Conservation (phyloP, 73 alveolate species). For the Symbiodinium pilosum region DNA sequence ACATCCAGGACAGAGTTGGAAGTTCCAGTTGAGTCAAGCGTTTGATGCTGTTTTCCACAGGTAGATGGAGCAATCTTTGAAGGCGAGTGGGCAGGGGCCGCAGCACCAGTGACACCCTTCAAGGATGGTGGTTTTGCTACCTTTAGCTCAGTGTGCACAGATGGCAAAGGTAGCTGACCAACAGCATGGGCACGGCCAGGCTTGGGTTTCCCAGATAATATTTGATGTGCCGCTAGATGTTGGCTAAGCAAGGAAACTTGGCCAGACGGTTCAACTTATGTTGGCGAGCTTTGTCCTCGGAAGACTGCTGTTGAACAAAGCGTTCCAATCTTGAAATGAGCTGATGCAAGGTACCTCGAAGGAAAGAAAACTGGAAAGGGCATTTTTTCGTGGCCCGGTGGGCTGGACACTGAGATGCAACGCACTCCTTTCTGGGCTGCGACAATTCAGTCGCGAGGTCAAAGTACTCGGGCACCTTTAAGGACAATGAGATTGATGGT, state of each 20-base stretch:
- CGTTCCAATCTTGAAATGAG: constrained; percentile 95
- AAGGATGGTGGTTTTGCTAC: too few relatives aligned
- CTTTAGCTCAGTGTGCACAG: not conserved
- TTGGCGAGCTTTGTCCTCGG: constrained; percentile 95
- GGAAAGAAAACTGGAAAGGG: constrained; percentile 30
- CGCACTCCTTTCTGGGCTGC: too few relatives aligned
- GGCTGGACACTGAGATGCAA: not conserved
- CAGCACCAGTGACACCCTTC: too few relatives aligned
- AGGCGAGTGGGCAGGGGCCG: constrained; percentile 96
- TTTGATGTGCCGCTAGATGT: too few relatives aligned
- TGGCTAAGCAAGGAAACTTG: constrained; percentile 95
- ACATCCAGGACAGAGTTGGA: constrained; percentile 95
- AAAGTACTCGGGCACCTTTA: constrained; percentile 95
- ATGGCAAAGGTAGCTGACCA: not conserved
- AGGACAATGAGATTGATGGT: constrained; percentile 96
- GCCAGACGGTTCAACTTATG: constrained; percentile 96
- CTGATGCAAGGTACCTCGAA: constrained; percentile 70
- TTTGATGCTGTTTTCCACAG: too few relatives aligned
- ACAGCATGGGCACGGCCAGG: constrained; percentile 12
- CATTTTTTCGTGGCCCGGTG: constrained; percentile 32
- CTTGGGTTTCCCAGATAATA: not conserved
- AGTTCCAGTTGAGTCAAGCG: too few relatives aligned
- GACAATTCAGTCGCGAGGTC: too few relatives aligned
- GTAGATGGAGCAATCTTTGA: constrained; percentile 94
- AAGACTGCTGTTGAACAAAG: constrained; percentile 96